Percentiles rank a stretch among this genome's conserved stretches.
Conservation (phyloP, 805 yeast genomes). For the Lipomyces chichibuensis region DNA sequence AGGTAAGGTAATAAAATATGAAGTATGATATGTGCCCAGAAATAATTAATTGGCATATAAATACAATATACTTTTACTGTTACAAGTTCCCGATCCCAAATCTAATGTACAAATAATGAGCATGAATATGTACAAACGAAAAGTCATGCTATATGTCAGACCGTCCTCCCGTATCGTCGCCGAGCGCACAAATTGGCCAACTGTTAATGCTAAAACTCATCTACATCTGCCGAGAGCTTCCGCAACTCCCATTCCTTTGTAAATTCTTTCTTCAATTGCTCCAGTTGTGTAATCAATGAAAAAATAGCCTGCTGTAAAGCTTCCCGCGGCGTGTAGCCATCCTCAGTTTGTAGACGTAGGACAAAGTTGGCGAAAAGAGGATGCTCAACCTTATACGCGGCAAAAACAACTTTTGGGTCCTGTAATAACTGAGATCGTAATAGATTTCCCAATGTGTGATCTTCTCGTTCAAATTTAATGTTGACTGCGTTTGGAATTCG, state of each 20-base stretch:
- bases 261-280: constrained; percentile 73
- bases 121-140: too few relatives aligned
- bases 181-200: too few relatives aligned
- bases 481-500: constrained; percentile 94
- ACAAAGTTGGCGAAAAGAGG: constrained; percentile 95
- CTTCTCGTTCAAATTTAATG: constrained; percentile 93
- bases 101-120: neutral
- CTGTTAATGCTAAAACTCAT: neutral
- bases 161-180: neutral
- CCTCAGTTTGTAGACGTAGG: constrained; percentile 93
- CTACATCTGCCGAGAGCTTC: constrained; percentile 51
- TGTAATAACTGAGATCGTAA: constrained; percentile 75
- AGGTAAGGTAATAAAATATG: too few relatives aligned
- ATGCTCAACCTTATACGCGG: constrained; percentile 97
- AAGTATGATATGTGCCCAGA: too few relatives aligned
- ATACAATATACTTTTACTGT: neutral
- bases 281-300: constrained; percentile 76
- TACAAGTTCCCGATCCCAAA: neutral
- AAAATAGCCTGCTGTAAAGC: constrained; percentile 91
- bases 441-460: constrained; percentile 92
- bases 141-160: neutral
- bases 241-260: constrained; percentile 92
- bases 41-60: neutral
- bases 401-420: constrained; percentile 89
- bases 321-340: constrained; percentile 87